Evolutionary conservation across 1,284 basidiomycete genomes (phyloP).

Genomic region (Neolentinus lepideus): DNA sequence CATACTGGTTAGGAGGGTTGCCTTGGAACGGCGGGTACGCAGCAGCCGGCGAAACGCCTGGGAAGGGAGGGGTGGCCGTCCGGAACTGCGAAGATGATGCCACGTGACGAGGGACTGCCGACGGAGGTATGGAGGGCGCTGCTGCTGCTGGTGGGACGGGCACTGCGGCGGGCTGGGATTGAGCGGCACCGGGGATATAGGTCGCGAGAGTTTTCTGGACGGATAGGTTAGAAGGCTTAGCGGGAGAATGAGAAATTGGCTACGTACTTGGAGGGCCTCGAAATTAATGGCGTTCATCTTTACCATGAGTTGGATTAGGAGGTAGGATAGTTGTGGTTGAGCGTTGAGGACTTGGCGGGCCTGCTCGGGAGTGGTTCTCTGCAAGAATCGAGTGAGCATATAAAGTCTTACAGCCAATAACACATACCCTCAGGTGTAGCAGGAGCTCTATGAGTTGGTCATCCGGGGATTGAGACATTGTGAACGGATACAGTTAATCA

Average conservation of each 20-base stretch:
- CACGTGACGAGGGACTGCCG: neutral
- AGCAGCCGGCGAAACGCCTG: neutral
- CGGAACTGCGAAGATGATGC: neutral
- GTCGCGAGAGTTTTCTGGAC: conserved; percentile 11
- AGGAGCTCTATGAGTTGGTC: conserved; percentile 65
- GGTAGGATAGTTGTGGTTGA: conserved; percentile 70
- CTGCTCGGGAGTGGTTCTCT: conserved; percentile 70
- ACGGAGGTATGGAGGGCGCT: neutral
- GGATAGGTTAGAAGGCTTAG: conserved; percentile 4
- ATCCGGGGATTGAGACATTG: conserved; percentile 21
- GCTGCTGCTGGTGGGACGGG: neutral
- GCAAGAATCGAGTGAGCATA: neutral
- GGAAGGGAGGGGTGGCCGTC: neutral
- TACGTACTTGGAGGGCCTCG: conserved; percentile 41
- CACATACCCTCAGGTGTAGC: conserved; percentile 53
- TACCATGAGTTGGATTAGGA: conserved; percentile 68
- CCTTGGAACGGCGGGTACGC: neutral
- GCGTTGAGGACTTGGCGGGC: conserved; percentile 60
- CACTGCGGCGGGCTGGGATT: neutral
- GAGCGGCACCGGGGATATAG: neutral
- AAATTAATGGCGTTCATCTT: conserved; percentile 66
- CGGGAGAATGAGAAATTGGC: neutral
- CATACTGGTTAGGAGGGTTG: neutral
- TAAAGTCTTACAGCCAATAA: neutral
- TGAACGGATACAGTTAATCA: neutral